Evolutionary conservation across 306 rosid species (phyloP), one percentile per base, ranked within the genome.

Genomic region (Vachellia pachyceras): DNA sequence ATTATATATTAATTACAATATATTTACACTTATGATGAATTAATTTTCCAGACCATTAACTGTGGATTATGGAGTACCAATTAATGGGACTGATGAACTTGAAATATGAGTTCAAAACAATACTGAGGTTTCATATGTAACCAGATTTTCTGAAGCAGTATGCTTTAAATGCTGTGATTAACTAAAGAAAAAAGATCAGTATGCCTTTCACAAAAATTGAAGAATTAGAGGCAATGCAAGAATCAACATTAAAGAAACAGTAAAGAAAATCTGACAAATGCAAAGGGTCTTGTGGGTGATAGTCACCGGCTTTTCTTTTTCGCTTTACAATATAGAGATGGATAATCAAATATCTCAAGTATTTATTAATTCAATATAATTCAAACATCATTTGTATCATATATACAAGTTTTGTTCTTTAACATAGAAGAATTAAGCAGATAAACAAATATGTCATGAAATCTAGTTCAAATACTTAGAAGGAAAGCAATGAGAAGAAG

Each of bases 401-500:
- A 29, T 29, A 29, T 29, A 29, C 33, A 29, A 29, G 67, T 25
- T 33, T 29, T 69, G 12, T 77, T 66, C 64, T 67, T 22, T 23
- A 49, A 0, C 4, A 2, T 23, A 47, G 47, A 36, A 72, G 63
- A 76, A 64, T 52, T 47, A 66, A 57, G 15, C 17, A 77, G 36
- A 84, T 69, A 74, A 72, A 40, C 44, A 67, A 20, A 20, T 25
- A 63, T 61, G 41, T 68, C 68, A 81, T 49, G 60, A 40, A 54
- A 50, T 57, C 65, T 36, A 77, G 37, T 75, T 42, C 67, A 40
- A 73, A 49, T 47, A 54, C 57, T 36, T 35, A 45, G 44, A 73
- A 15, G 36, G 50, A 73, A 42, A 68, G 58, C 23, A 70, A 29
- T 52, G 40, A 47, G 63, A 70, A 61, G 42, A 67, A 45, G 66